These are phyloP conservation scores for Mucor mucedo DNA, from an alignment of 371 early-diverging fungal genomes.

Conservation along the genomic window DNA sequence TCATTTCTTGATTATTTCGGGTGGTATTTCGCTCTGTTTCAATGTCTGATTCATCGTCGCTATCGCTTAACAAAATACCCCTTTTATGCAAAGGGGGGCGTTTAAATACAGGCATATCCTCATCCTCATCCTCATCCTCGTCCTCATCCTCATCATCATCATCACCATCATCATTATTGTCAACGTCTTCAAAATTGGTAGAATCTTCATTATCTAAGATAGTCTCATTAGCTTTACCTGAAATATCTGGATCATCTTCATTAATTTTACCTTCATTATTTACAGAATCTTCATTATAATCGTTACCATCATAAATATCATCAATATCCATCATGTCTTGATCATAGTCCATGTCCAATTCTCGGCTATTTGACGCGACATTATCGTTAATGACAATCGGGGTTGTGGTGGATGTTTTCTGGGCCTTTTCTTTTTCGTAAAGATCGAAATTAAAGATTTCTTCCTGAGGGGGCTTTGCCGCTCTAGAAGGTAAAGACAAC, in stretches of 20 bases:
- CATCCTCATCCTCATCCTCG: not conserved
- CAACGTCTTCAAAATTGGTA: not conserved
- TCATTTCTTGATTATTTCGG: not conserved
- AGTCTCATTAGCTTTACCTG: too few species aligned
- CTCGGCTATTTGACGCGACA: not conserved
- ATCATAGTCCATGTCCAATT: not conserved
- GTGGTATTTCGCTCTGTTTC: not conserved
- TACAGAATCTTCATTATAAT: too few species aligned
- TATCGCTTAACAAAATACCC: not conserved
- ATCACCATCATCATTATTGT: not conserved
- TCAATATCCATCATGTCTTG: not conserved
- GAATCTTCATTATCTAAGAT: too few species aligned
- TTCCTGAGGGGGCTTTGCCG: not conserved
- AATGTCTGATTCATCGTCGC: not conserved
- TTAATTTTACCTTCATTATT: not conserved
- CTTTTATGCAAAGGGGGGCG: not conserved
- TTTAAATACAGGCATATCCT: not conserved
- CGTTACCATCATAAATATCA: too few species aligned
- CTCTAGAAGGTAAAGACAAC: not conserved
- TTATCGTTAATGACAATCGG: not conserved
- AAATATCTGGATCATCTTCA: too few species aligned
- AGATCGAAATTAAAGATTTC: slow-evolving; percentile 20
- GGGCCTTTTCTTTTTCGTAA: not conserved
- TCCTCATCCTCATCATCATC: not conserved
- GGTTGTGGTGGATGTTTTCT: too few species aligned